Conservation (phyloP, 768 basidiomycete species). For the Boletus vermiculosoides region DNA sequence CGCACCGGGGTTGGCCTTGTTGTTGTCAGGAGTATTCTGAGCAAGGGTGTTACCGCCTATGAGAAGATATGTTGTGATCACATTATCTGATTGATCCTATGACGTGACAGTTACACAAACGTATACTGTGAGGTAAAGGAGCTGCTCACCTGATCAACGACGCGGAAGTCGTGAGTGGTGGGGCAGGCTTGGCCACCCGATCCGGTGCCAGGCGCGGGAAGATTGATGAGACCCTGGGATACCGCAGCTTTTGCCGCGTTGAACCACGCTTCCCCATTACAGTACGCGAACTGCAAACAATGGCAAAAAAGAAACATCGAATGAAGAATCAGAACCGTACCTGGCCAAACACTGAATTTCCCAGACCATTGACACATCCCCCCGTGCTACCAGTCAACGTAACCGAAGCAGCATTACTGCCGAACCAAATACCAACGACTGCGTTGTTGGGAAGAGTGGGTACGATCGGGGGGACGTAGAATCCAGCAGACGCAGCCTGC, state of each 20-base stretch:
- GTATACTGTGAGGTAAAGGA: background rate
- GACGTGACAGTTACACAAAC: background rate
- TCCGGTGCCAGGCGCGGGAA: slow-evolving; percentile 23
- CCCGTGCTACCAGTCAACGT: slow-evolving; percentile 24
- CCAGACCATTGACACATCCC: slow-evolving; percentile 25
- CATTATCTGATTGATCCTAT: slow-evolving; percentile 31
- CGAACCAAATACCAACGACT: slow-evolving; percentile 30
- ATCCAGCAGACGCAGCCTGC: slow-evolving; percentile 19
- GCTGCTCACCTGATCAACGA: slow-evolving; percentile 24
- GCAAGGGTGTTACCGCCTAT: slow-evolving; percentile 23
- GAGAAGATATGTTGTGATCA: slow-evolving; percentile 29
- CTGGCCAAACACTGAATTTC: slow-evolving; percentile 26
- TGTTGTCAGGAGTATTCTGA: slow-evolving; percentile 27
- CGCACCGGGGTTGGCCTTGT: slow-evolving; percentile 25
- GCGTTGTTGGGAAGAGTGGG: slow-evolving; percentile 26
- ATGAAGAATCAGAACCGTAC: background rate
- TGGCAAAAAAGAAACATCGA: background rate
- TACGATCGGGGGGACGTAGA: slow-evolving; percentile 20
- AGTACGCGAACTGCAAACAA: slow-evolving; percentile 22
- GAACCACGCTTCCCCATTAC: slow-evolving; percentile 28
- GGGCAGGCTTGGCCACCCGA: slow-evolving; percentile 23
- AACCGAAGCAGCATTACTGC: slow-evolving; percentile 25
- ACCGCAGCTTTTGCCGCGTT: slow-evolving; percentile 22
- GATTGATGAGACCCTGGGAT: slow-evolving; percentile 16
- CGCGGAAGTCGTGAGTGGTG: slow-evolving; percentile 27